phyloP scores from a whole-genome alignment of 306 rosid genomes.

The Nissolia schottii region DNA sequence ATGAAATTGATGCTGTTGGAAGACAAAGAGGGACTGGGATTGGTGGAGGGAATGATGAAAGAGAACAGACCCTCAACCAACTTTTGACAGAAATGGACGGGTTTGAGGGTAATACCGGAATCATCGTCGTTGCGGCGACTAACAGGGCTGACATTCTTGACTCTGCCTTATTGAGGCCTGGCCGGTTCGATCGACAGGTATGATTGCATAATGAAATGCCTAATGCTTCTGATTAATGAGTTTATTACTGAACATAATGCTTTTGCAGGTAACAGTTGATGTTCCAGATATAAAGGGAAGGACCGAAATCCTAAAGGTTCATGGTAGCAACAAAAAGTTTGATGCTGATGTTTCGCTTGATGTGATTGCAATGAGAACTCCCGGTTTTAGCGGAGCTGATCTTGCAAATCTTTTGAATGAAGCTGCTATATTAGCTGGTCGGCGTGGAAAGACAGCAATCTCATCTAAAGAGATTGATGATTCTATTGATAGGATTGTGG shows the following conservation, averaged over 20 bases:
- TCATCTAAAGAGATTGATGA: conserved; percentile 96
- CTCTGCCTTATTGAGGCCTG: conserved; percentile 96
- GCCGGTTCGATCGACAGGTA: conserved; percentile 96
- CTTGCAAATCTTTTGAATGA: conserved; percentile 98
- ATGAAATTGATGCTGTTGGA: conserved; percentile 99
- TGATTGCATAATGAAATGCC: not conserved
- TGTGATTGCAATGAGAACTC: conserved; percentile 95
- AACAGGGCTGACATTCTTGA: conserved; percentile 99
- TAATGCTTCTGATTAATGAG: not conserved
- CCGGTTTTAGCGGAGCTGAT: conserved; percentile 99
- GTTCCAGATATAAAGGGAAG: conserved; percentile 95
- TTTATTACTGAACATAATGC: conserved; percentile 19
- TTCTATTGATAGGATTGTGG: conserved; percentile 98
- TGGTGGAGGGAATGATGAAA: conserved; percentile 98
- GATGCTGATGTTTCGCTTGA: conserved; percentile 88
- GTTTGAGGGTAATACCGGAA: conserved; percentile 94
- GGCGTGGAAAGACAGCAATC: conserved; percentile 84
- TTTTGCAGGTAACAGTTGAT: conserved; percentile 80
- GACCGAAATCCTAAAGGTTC: conserved; percentile 96
- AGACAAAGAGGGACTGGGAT: conserved; percentile 98
- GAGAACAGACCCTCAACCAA: conserved; percentile 99
- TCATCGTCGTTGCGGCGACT: conserved; percentile 96
- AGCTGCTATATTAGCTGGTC: conserved; percentile 96
- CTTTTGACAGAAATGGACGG: conserved; percentile 99
- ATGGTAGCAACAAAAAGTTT: conserved; percentile 87